Evolutionary conservation across 768 basidiomycete genomes (phyloP), one percentile per base, ranked within the genome.

Genomic region (Lactarius indigo): DNA sequence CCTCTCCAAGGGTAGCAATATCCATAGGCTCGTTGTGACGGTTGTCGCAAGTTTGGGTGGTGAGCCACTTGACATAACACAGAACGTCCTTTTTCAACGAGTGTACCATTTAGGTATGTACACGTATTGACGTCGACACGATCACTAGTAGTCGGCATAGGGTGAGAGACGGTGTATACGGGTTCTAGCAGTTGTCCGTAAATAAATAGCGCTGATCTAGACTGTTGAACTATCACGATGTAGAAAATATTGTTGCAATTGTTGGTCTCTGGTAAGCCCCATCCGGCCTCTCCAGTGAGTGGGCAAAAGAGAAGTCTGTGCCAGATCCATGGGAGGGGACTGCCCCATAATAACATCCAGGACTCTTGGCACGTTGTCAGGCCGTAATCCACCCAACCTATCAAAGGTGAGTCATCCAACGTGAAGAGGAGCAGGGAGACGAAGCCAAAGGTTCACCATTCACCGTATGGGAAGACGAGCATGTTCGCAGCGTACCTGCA

Each of bases 231-330:
- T 60, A 44, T 23, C 52, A 57, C 59, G 30, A 44, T n/a, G 52
- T 23, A 59, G 52, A 15, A 33, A 54, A 65, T 55, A 61, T 57
- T 28, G 77, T 15, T 77, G 72, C 41, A 82, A 64, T 72, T 90
- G 88, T 59, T 87, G 83, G 15, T 82, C 83, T 71, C 85, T 87
- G 39, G 77, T 77, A 26, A 89, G 72, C 0, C 90, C 89, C 83
- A 88, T 90, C 37, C 89, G 79, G 13, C 91, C 90, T 65, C 91
- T 82, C 89, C 89, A 91, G 72, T 87, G 82, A 0, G 72, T 67
- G 56, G 78, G 80, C 50, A 80, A 76, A 20, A 83, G 70, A 5
- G 85, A 83, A 10, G 75, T 70, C 57, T 54, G 63, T 33, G 39
- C 18, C 52, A 59, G 59, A n/a, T 68, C 56, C 31, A 50, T 66